Base-by-base conservation (phyloP, 1,284 basidiomycete species). In the Ceratobasidium sp. region DNA sequence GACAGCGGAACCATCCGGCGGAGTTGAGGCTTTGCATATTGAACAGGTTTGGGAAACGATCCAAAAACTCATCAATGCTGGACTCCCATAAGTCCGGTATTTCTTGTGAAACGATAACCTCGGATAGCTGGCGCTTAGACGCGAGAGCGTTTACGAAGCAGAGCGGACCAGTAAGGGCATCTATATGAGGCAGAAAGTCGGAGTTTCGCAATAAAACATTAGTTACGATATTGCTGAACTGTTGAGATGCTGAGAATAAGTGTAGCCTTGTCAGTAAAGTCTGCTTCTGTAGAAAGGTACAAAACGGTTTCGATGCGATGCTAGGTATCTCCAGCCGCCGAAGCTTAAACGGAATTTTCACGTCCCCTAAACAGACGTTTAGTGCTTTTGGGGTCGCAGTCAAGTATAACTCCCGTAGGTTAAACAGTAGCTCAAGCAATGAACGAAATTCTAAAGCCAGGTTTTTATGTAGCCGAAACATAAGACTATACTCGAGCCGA, bases 341-440 rank as follows among this genome's bases (percentile, higher is more conserved):
- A 10, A 65, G 44, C 15, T 65, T 65, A 20, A 65, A 65, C 23
- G 62, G 62, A n/a, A 44, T 10, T 4, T 65, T 65, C 9, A 65
- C n/a, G 26, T 46, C 44, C 2, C n/a, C 42, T 7, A 65, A 28
- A 13, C 17, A n/a, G 5, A 65, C 23, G 9, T 48, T 65, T 17
- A 65, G 5, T 7, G 62, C 62, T 48, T 9, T 46, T 26, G n/a
- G n/a, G 3, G 40, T 46, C 20, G 62, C 62, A 10, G 17, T 10
- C 9, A 65, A 40, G 62, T 65, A 48, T 9, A 65, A 44, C 44
- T 65, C 62, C 3, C 17, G 62, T 2, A 65, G 62, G 12, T 48
- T 48, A 20, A n/a, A 26, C 10, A 65, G 6, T 15, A 65, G 42
- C 42, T 48, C 62, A 20, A 65, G 44, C 20, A 65, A 5, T 12